A percentile compares a stretch with the other conserved stretches of the same genome.
These are phyloP conservation scores for Catharanthus roseus DNA, from an alignment of 257 asterid genomes.

Conservation along the genomic window DNA sequence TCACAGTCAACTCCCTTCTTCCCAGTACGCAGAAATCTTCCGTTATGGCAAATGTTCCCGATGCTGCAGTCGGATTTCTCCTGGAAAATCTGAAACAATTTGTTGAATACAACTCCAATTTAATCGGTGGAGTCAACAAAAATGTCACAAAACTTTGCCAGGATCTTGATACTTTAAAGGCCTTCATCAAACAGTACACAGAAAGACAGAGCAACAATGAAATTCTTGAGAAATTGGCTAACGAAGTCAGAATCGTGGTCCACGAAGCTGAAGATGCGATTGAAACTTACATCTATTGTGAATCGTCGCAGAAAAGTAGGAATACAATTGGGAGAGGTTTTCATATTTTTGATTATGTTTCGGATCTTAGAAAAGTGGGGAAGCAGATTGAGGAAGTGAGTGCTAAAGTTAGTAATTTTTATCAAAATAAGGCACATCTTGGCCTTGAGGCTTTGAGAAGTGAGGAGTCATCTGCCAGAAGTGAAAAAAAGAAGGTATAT, in stretches of 20 bases:
- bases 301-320: constrained; percentile 3
- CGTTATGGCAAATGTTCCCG: not conserved
- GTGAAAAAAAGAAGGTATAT: not conserved
- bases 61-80: constrained; percentile 24
- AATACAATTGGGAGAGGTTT: not conserved
- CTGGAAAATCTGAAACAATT: constrained; percentile 21
- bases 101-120: constrained; percentile 14
- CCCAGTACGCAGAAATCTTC: not conserved
- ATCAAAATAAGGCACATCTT: constrained; percentile 5
- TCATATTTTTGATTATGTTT: not conserved
- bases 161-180: constrained; percentile 14
- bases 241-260: constrained; percentile 8
- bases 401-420: not conserved
- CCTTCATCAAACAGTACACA: constrained; percentile 17
- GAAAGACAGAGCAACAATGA: constrained; percentile 12
- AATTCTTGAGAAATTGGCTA: constrained; percentile 18
- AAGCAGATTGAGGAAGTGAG: constrained; percentile 7
- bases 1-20: not conserved
- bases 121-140: constrained; percentile 12
- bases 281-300: constrained; percentile 3
- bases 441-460: not conserved
- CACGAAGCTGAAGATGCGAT: constrained; percentile 18
- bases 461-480: not conserved
- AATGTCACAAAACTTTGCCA: constrained; percentile 8
- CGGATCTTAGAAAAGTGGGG: not conserved